Base-by-base conservation (phyloP, 2,329 filamentous ascomycete genomes). In the Paracoccidioides lutzii region DNA sequence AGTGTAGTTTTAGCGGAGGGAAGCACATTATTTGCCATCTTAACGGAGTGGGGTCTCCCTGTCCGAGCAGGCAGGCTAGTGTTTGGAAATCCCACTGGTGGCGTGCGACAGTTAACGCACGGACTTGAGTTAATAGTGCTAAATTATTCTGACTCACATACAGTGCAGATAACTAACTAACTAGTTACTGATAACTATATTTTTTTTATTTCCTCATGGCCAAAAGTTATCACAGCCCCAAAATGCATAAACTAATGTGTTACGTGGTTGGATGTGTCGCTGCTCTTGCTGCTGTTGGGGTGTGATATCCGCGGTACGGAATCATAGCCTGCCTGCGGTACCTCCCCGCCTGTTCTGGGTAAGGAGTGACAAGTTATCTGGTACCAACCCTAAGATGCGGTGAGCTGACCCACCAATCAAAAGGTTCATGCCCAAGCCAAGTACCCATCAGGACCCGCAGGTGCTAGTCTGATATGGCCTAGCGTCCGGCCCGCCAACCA, bases 351-450 rank as follows among this genome's bases (percentile, higher is more conserved):
- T n/a, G 22, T 28, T 37, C 33, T 54, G 33, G 30, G 52, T 54
- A 33, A 3, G 10, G 30, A 38, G 52, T n/a, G 28, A 54, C 52
- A 52, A 45, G 44, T 33, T 5, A 43, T 30, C 30, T 22, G 30
- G 41, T 41, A 14, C 43, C 41, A 48, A 44, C 32, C 43, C 42
- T 32, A 54, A 56, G 45, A 56, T 56, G 54, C 54, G 54, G 54
- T 56, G 54, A 56, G 45, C 37, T 14, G 30, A 4, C 37, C 49
- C 15, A 4, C 54, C 54, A 56, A 56, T 56, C 40, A 52, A 42
- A 4, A 10, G 41, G 22, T 22, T 22, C 22, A 22, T 22, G 22
- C 22, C 22, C 22, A 22, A 22, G 22, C 22, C 22, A 22, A 2
- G 22, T n/a, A 22, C 22, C 22, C 22, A 22, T 22, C 28, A 3